Evolutionary conservation across 139 green algal genomes (phyloP), one percentile per base, ranked within the genome.

Genomic region (Volvox africanus): DNA sequence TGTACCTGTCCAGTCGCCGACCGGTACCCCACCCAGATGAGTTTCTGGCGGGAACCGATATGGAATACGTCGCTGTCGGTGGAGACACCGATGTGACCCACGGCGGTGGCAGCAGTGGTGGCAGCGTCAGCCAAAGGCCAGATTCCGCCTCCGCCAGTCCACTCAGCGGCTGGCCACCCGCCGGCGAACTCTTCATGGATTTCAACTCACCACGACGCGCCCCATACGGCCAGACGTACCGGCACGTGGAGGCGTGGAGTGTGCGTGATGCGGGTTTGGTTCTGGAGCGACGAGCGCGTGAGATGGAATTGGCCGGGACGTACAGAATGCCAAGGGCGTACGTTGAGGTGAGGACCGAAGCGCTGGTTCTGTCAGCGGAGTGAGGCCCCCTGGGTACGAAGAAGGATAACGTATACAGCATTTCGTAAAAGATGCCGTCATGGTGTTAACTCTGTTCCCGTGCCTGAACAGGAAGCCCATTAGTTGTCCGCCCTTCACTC

Each of bases 151-250:
- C 73, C 75, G 75, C 65, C 65, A 88, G 82, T 67, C 24, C 30
- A 13, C 35, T 89, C 37, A 89, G 85, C 85, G 85, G 85, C 28
- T 71, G n/a, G 13, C 69, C 71, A 32, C 86, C 86, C 1, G 55
- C 55, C 14, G 86, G 86, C 32, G 86, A 90, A 50, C 75, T 90
- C 2, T 90, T 90, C 55, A 71, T 90, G 86, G 86, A 90, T 30
- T 21, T 32, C 22, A 33, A 30, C 14, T 78, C 55, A 16, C 73
- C 75, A 1, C 24, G 55, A 33, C 86, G 75, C 2, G 86, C 86
- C 71, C 73, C 73, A 61, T 68, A 68, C 50, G 55, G 75, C 37
- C 30, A 78, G 30, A 90, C 75, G 1, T 90, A 78, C 55, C 73
- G 32, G 6, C 86, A 90, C 86, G 73, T 90, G 86, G 75, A 67